These are phyloP conservation scores for Fraxinus ornus DNA, from an alignment of 305 asterid genomes.

Conservation along the genomic window DNA sequence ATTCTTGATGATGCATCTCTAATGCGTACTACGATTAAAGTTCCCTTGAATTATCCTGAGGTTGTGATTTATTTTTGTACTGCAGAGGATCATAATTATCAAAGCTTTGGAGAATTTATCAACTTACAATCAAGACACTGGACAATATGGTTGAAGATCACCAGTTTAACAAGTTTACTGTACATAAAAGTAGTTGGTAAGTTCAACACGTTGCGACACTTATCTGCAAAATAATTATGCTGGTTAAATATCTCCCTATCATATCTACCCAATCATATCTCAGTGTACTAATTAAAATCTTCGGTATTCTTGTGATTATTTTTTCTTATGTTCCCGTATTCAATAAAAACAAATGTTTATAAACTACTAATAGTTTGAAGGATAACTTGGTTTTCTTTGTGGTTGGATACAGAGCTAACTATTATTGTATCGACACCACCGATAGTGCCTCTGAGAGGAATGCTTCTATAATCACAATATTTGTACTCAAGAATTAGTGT, in stretches of 20 bases:
- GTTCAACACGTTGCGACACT: neutral
- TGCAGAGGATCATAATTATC: neutral
- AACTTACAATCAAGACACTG: neutral
- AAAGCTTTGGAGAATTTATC: neutral
- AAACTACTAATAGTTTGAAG: too few relatives aligned
- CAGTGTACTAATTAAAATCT: neutral
- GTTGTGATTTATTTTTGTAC: neutral
- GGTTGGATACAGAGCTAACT: too few relatives aligned
- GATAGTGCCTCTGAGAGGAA: neutral
- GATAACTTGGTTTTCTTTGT: too few relatives aligned
- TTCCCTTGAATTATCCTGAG: neutral
- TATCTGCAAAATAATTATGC: neutral
- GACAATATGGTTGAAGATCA: neutral
- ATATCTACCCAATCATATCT: neutral
- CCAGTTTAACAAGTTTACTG: neutral
- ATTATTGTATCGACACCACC: neutral
- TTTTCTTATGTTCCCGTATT: neutral
- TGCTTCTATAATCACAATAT: neutral
- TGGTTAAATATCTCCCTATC: neutral
- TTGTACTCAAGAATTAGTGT: neutral
- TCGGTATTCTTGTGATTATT: neutral
- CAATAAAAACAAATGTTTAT: constrained; percentile 5
- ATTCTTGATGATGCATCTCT: neutral
- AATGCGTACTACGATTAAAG: neutral
- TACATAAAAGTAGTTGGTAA: neutral